Evolutionary conservation across 768 basidiomycete genomes (phyloP).

Genomic region (Albatrellus ellisii): DNA sequence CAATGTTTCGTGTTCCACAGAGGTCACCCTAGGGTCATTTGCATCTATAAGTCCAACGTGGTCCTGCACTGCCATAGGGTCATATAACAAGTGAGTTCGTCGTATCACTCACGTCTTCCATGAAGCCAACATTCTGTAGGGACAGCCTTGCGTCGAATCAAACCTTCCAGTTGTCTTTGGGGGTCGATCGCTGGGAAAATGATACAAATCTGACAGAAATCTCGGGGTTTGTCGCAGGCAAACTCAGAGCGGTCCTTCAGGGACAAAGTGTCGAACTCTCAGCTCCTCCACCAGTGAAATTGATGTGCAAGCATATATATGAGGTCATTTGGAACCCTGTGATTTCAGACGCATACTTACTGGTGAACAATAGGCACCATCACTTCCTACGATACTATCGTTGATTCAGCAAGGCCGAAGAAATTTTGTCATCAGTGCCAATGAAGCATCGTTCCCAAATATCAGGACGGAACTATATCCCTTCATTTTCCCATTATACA

Average conservation of each 20-base stretch:
- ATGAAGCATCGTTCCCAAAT: constrained; percentile 34
- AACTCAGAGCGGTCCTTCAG: constrained; percentile 37
- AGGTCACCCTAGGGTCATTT: constrained; percentile 42
- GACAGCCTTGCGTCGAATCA: constrained; percentile 34
- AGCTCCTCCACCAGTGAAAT: constrained; percentile 15
- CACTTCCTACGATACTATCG: constrained; percentile 21
- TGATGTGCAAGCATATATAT: constrained; percentile 12
- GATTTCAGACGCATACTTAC: background rate
- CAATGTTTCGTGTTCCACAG: constrained; percentile 30
- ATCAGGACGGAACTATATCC: constrained; percentile 40
- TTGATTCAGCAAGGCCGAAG: constrained; percentile 43
- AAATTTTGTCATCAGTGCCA: constrained; percentile 23
- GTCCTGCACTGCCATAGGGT: constrained; percentile 33
- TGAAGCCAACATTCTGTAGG: constrained; percentile 18
- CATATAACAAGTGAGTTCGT: constrained; percentile 30
- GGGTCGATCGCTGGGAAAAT: constrained; percentile 26
- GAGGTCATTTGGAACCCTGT: constrained; percentile 7
- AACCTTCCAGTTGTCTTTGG: constrained; percentile 30
- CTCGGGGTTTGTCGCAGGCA: constrained; percentile 34
- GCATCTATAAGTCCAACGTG: constrained; percentile 59
- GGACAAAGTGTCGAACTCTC: constrained; percentile 21
- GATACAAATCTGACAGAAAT: constrained; percentile 28
- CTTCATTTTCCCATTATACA: constrained; percentile 68
- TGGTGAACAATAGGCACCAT: constrained; percentile 3
- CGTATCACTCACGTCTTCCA: constrained; percentile 3